Base-by-base conservation (phyloP, 768 basidiomycete species). In the Leucocoprinus leucothites region DNA sequence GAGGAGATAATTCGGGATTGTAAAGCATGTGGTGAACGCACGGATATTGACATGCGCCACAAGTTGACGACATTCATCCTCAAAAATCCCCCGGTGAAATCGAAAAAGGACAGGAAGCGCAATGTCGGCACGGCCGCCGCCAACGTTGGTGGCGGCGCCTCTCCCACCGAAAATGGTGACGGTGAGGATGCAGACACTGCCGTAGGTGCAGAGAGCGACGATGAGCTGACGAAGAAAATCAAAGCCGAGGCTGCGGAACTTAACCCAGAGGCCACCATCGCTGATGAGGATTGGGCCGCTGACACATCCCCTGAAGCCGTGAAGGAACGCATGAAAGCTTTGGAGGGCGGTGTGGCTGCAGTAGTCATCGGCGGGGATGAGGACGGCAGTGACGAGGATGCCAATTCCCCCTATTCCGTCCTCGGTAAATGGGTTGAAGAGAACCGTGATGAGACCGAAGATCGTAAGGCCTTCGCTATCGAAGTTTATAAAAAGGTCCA, bases 21-120 rank as follows among this genome's bases (percentile, higher is more conserved):
- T 82, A 98, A 98, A 74, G 97, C 97, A 24, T 99, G 97, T 64
- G 97, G 97, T 51, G 87, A 94, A 65, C 85, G 91, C 61, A 94
- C 90, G 46, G 85, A 78, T 40, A 81, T 98, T 61, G 94, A 98
- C 70, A 97, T 97, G 93, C 81, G 94, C 34, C 96, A 98, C 77
- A 97, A 95, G 72, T 82, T 99, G 57, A 89, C 87, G 41, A 94
- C 95, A 1, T 99, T 92, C 78, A 97, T 99, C 68, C 65, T 98
- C 65, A 97, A 95, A 78, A 99, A 99, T 70, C 97, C 97, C 41
- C 96, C 95, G 50, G 88, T 90, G 75, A 91, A 87, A 64, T 77
- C 82, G 51, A 89, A 86, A 77, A 94, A 89, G 74, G 77, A 76
- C 44, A 84, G 82, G 65, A 81, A 78, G 56, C 84, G 79, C 63